Evolutionary conservation across 331 rosid species (phyloP).

Genomic region (Spiraea crenata): DNA sequence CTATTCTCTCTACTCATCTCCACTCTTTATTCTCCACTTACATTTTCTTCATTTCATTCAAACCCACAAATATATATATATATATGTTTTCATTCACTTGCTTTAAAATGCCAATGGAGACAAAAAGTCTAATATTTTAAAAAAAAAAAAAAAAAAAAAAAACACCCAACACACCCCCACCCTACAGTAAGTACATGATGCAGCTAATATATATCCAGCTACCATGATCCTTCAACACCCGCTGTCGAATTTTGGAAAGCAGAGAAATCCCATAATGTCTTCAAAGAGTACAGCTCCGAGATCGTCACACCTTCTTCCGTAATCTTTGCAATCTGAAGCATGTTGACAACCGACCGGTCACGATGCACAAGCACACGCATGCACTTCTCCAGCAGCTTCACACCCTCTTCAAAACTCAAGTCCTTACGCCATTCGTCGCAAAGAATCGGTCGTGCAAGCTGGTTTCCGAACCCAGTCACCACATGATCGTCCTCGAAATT

Average conservation of each 20-base stretch:
- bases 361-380: slow-evolving; percentile 88
- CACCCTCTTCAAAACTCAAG: slow-evolving; percentile 77
- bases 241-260: slow-evolving; percentile 70
- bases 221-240: slow-evolving; percentile 89
- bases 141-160: too few species aligned
- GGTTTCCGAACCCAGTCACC: slow-evolving; percentile 86
- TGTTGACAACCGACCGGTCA: slow-evolving; percentile 89
- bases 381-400: slow-evolving; percentile 83
- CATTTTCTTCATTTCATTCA: too few species aligned
- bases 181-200: not conserved
- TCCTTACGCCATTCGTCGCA: slow-evolving; percentile 87
- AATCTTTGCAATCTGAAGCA: slow-evolving; percentile 79
- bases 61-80: too few species aligned
- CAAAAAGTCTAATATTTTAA: too few species aligned
- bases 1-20: too few species aligned
- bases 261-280: slow-evolving; percentile 78
- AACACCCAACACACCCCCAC: too few species aligned
- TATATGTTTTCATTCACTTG: too few species aligned
- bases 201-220: slow-evolving; percentile 23
- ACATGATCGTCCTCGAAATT: slow-evolving; percentile 79
- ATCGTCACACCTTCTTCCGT: slow-evolving; percentile 65
- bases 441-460: slow-evolving; percentile 88
- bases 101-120: too few species aligned
- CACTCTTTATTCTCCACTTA: too few species aligned
- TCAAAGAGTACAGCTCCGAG: slow-evolving; percentile 67